Evolutionary conservation across 345 rosid species (phyloP), one percentile per base, ranked within the genome.

Genomic region (Mallotus nudiflorus): DNA sequence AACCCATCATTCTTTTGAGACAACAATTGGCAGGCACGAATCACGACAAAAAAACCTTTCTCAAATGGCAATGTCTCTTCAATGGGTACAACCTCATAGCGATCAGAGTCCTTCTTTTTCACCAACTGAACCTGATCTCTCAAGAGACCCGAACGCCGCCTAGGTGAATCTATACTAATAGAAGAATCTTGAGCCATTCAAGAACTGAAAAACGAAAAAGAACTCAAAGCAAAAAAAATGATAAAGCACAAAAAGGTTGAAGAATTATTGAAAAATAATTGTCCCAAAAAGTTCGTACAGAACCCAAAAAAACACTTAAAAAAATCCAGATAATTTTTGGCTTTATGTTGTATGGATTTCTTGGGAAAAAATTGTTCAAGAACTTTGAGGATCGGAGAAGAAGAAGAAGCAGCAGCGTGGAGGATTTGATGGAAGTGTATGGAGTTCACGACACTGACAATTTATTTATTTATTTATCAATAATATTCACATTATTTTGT

Each of bases 1-100:
- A 95, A 62, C 39, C 99, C 99, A 58, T 90, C 92, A 71, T 92
- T 95, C 83, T 92, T 92, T 76, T 92, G 97, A 66, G 97, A 87
- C 82, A 92, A 59, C 35, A 92, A 75, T 66, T 95, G 99, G 82
- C 97, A 92, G 9, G 99, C 96, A 42, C 99, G 93, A 67, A 95
- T 95, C 16, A 90, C 92, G 24, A 80, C 81, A 74, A 88, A 95
- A 79, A 95, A 95, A 25, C 99, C 99, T 65, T 95, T 95, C 78
- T 95, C 99, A 45, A 89, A 92, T 68, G 97, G 87, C 81, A 95
- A 75, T 4, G 86, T 65, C 48, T 88, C 91, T 72, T 85, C 92
- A 24, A 95, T 89, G 3, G 92, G 90, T 66, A 82, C 87, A n/a
- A 92, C 87, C 84, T 95, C 98, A 27, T 82, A 90, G 67, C 96